A percentile compares a stretch with the other conserved stretches of the same genome.
Evolutionary conservation across 129 eudicot species (phyloP).

Genomic region (Flaveria sonorensis): DNA sequence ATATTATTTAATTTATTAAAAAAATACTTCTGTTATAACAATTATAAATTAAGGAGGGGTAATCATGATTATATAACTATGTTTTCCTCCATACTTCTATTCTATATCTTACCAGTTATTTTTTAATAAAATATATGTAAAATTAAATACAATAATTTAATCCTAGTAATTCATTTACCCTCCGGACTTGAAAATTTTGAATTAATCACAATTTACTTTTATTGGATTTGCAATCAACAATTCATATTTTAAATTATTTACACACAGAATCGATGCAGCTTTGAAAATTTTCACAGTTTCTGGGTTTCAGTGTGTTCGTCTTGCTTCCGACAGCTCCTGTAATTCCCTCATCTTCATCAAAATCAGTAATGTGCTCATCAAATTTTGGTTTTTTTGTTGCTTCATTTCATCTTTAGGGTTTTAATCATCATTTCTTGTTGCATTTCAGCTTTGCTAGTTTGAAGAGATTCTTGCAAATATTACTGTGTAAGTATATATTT

Average conservation of each 20-base stretch:
- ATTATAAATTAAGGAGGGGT: too few relatives aligned
- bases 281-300: slow-evolving; percentile 23
- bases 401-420: not conserved
- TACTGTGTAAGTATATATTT: not conserved
- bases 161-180: too few relatives aligned
- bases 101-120: too few relatives aligned
- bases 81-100: too few relatives aligned
- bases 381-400: slow-evolving; percentile 2
- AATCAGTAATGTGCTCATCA: slow-evolving; percentile 16
- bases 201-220: slow-evolving; percentile 38
- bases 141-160: not conserved
- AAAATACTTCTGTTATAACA: too few relatives aligned
- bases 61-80: too few relatives aligned
- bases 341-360: slow-evolving; percentile 27
- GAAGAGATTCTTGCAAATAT: slow-evolving; percentile 32
- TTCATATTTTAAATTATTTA: slow-evolving; percentile 17
- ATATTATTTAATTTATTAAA: too few relatives aligned
- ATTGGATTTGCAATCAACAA: slow-evolving; percentile 34
- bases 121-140: not conserved
- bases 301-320: slow-evolving; percentile 40
- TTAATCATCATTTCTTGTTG: slow-evolving; percentile 12
- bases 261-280: not conserved
- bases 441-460: slow-evolving; percentile 20
- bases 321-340: slow-evolving; percentile 25
- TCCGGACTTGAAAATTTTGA: slow-evolving; percentile 37